Percentiles rank a stretch among this genome's conserved stretches.
phyloP scores from a whole-genome alignment of 1,284 basidiomycete species.

The Cryptococcus hybrid region DNA sequence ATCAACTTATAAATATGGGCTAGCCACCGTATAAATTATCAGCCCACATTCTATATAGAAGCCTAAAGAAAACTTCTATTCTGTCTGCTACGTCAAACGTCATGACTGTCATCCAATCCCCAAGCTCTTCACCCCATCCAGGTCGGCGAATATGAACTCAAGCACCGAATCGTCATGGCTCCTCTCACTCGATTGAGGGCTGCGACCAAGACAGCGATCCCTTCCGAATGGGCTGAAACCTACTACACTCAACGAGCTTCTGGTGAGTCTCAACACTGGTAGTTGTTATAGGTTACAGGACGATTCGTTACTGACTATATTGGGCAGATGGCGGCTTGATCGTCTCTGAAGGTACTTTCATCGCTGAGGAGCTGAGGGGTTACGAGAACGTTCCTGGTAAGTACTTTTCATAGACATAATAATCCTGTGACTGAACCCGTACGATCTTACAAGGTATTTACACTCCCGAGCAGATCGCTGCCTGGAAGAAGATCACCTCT shows the following conservation, averaged over 20 bases:
- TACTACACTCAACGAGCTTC: constrained; percentile 47
- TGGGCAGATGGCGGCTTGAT: constrained; percentile 34
- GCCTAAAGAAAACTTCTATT: no score
- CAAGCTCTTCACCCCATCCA: constrained; percentile 25
- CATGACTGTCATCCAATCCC: constrained; percentile 1
- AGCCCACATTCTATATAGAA: no score
- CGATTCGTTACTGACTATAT: not conserved
- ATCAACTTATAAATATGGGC: no score
- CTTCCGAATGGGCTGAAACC: constrained; percentile 27
- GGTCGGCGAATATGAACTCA: constrained; percentile 28
- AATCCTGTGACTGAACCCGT: not conserved
- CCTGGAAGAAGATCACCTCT: constrained; percentile 47
- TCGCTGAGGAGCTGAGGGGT: constrained; percentile 20
- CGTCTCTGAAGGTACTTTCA: constrained; percentile 40
- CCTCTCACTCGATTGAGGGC: constrained; percentile 45
- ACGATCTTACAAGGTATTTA: constrained; percentile 19
- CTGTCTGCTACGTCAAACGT: not conserved
- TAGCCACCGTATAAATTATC: no score
- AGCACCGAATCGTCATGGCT: constrained; percentile 46
- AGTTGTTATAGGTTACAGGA: not conserved
- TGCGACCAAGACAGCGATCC: constrained; percentile 18
- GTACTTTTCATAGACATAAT: not conserved
- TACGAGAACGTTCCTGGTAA: constrained; percentile 14
- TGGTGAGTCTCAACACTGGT: constrained; percentile 5
- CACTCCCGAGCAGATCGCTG: constrained; percentile 20